Conservation (phyloP, 2,329 filamentous ascomycete species). For the Colletotrichum sp. region DNA sequence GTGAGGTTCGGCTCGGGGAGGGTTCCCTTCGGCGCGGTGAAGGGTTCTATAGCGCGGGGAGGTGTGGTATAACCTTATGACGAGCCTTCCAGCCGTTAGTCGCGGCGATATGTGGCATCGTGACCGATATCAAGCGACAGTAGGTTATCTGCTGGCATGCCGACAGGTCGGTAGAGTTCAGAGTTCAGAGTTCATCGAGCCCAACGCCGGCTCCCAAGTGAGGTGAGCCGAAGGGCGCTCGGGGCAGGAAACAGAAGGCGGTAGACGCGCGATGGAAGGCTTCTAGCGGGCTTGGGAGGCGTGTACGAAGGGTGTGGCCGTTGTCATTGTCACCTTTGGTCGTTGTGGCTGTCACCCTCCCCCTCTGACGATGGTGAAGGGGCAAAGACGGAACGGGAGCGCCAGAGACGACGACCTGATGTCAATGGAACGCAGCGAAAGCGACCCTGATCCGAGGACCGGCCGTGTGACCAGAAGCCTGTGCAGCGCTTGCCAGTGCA, state of each 20-base stretch:
- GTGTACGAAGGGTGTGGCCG: not conserved
- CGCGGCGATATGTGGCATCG: not conserved
- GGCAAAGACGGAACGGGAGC: not conserved
- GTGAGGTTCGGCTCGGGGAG: constrained; percentile 4
- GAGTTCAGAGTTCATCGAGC: not conserved
- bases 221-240: not conserved
- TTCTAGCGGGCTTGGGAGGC: constrained; percentile 13
- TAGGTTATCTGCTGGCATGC: not conserved
- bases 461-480: not conserved
- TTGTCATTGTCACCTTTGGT: not conserved
- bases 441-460: not conserved
- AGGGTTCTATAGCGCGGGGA: not conserved
- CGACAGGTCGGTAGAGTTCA: not conserved
- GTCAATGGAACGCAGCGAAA: not conserved
- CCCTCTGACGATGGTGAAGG: not conserved
- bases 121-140: not conserved
- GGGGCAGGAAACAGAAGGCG: not conserved
- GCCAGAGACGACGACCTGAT: not conserved
- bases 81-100: not conserved
- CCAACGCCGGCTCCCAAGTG: not conserved
- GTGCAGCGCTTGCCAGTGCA: not conserved
- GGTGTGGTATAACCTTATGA: not conserved
- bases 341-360: not conserved
- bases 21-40: not conserved
- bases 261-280: not conserved